These are phyloP conservation scores for Verbena officinalis DNA, from an alignment of 257 asterid species.

Conservation along the genomic window DNA sequence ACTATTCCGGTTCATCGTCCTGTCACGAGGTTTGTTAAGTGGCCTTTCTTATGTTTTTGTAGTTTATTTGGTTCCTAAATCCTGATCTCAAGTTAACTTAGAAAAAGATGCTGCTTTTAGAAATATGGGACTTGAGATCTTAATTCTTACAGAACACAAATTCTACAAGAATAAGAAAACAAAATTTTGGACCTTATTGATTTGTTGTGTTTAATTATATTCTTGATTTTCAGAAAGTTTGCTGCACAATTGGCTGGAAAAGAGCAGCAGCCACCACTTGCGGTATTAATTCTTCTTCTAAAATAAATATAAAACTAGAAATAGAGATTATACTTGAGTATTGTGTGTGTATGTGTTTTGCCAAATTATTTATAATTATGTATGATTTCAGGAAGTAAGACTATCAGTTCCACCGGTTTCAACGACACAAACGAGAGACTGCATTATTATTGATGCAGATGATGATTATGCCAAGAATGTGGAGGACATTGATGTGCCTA, in stretches of 20 bases:
- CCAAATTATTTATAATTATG: slow-evolving; percentile 12
- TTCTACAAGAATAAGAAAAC: neutral
- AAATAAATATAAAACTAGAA: neutral
- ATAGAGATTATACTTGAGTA: neutral
- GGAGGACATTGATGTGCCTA: slow-evolving; percentile 55
- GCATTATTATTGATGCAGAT: slow-evolving; percentile 47
- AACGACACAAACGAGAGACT: slow-evolving; percentile 35
- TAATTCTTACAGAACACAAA: neutral
- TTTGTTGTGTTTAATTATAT: neutral
- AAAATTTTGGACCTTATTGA: neutral
- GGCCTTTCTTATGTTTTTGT: neutral
- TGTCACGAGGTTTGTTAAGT: slow-evolving; percentile 65
- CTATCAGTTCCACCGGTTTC: slow-evolving; percentile 34
- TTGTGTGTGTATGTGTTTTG: neutral
- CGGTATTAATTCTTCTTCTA: slow-evolving; percentile 33
- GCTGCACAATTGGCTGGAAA: slow-evolving; percentile 55
- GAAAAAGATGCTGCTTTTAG: neutral
- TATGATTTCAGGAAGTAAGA: slow-evolving; percentile 35
- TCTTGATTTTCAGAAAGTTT: slow-evolving; percentile 42
- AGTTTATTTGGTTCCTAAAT: neutral
- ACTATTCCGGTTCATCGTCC: slow-evolving; percentile 66
- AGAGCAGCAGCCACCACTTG: slow-evolving; percentile 33
- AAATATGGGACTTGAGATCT: neutral
- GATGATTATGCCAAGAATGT: slow-evolving; percentile 37
- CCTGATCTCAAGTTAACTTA: neutral